These are phyloP conservation scores for Exophiala xenobiotica DNA, from an alignment of 2,329 filamentous ascomycete genomes.

Conservation along the genomic window DNA sequence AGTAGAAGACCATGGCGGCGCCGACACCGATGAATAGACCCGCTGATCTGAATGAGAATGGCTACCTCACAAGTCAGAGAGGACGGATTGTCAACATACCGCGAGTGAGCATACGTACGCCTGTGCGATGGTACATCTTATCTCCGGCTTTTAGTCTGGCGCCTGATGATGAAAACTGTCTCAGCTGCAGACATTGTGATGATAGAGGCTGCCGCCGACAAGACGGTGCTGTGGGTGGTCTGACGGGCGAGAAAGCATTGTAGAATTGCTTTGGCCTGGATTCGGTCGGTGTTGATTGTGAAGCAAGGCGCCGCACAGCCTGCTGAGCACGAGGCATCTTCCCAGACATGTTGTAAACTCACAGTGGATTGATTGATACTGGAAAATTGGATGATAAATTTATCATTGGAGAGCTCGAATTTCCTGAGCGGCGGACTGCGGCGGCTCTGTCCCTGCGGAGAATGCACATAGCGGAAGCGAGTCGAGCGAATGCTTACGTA, in stretches of 20 bases:
- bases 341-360: slow-evolving; percentile 11
- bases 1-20: slow-evolving; percentile 79
- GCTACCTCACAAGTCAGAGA: slow-evolving; percentile 49
- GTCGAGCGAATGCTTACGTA: too few relatives aligned
- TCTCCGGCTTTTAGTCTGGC: slow-evolving; percentile 43
- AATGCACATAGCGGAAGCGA: too few relatives aligned
- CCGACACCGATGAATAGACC: slow-evolving; percentile 80
- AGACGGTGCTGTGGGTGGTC: slow-evolving; percentile 32
- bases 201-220: slow-evolving; percentile 17
- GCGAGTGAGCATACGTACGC: slow-evolving; percentile 38
- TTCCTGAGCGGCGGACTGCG: too few relatives aligned
- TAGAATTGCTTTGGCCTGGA: slow-evolving; percentile 43
- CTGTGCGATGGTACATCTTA: slow-evolving; percentile 45
- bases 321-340: slow-evolving; percentile 6
- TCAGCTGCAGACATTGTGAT: slow-evolving; percentile 22
- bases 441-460: too few relatives aligned
- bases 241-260: slow-evolving; percentile 48
- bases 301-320: slow-evolving; percentile 11
- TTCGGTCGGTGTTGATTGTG: neutral
- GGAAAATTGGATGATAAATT: slow-evolving; percentile 2
- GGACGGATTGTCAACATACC: slow-evolving; percentile 13
- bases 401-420: too few relatives aligned
- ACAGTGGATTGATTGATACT: neutral
- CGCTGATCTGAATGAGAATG: slow-evolving; percentile 91
- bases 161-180: slow-evolving; percentile 24